Base-by-base conservation (phyloP, 768 basidiomycete species). In the Rhodosporidiobolus odoratus region DNA sequence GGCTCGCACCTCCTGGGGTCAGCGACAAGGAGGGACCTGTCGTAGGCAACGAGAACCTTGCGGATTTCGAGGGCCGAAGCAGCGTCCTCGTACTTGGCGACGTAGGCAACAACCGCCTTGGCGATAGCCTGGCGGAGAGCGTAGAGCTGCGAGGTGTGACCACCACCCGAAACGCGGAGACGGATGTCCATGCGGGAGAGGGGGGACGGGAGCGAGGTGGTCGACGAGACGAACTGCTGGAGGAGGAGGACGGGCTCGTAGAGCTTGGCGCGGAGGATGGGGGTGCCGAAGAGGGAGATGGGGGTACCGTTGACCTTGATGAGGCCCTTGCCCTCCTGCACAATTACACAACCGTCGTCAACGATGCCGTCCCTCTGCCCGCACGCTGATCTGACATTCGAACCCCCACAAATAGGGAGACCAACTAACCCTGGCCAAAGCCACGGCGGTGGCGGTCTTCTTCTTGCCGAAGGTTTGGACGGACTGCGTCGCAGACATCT, bases 391-490 rank as follows among this genome's bases (percentile, higher is more conserved):
- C 15, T 23, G 12, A 17, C 30, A 27, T 5, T 17, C 19, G 32
- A 45, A 13, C 23, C n/a, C 65, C 35, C 21, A 41, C 0, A 23
- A 17, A 23, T 19, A 17, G 16, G 38, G n/a, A 50, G 12, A 16
- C n/a, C 23, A 48, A 64, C 67, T 21, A 82, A 94, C 92, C 81
- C 88, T 90, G 78, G 93, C 92, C 82, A 95, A 89, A 69, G 95
- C 95, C 80, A 98, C 95, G 69, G 95, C 95, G 68, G 94, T 97
- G 73, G 95, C 94, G 79, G 95, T 97, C 95, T 97, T 97, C 89
- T 98, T 98, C 91, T 98, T 98, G 83, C 95, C 95, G 83, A 98
- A 98, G 74, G 92, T 95, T 81, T 97, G 95, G 77, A 98, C 95
- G 84, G 66, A 67, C 65, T 75, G 73, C 34, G 73, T 58, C 62